Evolutionary conservation across 2,329 filamentous ascomycete species (phyloP).

Genomic region (Venturia pyrina): DNA sequence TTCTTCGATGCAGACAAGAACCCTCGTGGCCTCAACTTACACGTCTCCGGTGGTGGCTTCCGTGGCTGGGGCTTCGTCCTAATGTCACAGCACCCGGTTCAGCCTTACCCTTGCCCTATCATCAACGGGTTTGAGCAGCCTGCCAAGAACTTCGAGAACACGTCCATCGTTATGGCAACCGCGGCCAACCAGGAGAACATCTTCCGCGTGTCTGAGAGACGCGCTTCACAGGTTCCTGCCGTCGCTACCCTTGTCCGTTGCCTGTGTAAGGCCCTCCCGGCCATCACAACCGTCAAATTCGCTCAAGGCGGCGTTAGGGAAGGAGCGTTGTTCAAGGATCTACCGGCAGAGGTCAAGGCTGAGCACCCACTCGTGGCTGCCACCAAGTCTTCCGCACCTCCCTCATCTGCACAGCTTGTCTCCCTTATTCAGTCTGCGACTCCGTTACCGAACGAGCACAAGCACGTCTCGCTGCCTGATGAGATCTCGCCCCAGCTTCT

Average conservation of each 20-base stretch:
- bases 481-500: constrained; percentile 28
- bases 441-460: constrained; percentile 22
- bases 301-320: constrained; percentile 83
- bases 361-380: constrained; percentile 57
- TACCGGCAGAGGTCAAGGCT: constrained; percentile 49
- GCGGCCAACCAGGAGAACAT: constrained; percentile 28
- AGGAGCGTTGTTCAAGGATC: constrained; percentile 65
- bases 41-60: constrained; percentile 83
- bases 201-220: constrained; percentile 70
- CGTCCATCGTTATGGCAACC: constrained; percentile 32
- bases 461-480: constrained; percentile 12
- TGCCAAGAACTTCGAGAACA: constrained; percentile 51
- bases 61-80: constrained; percentile 84
- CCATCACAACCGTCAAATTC: constrained; percentile 66
- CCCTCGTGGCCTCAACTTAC: constrained; percentile 54
- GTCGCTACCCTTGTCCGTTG: constrained; percentile 73
- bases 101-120: constrained; percentile 72
- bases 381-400: constrained; percentile 43
- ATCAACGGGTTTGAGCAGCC: constrained; percentile 68
- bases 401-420: constrained; percentile 37
- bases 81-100: constrained; percentile 65
- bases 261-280: constrained; percentile 58
- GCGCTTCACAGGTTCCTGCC: constrained; percentile 73
- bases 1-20: constrained; percentile 34
- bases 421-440: constrained; percentile 39